These are phyloP conservation scores for Lepidium aucheri DNA, from an alignment of 345 rosid species.

Conservation along the genomic window DNA sequence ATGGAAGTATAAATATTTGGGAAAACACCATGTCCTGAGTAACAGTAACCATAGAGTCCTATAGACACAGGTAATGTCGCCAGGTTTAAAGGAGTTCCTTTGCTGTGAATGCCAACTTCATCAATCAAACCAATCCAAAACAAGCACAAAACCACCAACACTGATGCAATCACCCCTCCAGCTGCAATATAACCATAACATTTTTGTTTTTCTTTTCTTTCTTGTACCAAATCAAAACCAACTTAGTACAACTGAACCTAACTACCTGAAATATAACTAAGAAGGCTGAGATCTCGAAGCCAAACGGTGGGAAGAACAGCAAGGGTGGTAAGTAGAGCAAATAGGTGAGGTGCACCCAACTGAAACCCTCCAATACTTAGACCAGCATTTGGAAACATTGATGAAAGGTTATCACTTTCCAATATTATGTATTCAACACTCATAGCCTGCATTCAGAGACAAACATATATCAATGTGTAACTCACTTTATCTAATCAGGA, in stretches of 20 bases:
- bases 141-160: slow-evolving; percentile 69
- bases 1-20: slow-evolving; percentile 92
- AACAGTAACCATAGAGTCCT: slow-evolving; percentile 90
- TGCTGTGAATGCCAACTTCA: slow-evolving; percentile 54
- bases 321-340: slow-evolving; percentile 59
- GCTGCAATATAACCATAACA: slow-evolving; percentile 32
- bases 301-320: slow-evolving; percentile 87
- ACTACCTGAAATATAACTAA: slow-evolving; percentile 82
- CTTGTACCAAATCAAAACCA: not conserved
- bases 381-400: slow-evolving; percentile 76
- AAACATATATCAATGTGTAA: not conserved
- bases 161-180: slow-evolving; percentile 89
- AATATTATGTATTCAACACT: slow-evolving; percentile 85
- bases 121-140: slow-evolving; percentile 82
- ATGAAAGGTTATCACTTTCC: slow-evolving; percentile 81
- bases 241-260: no score
- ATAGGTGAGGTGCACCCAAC: slow-evolving; percentile 51
- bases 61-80: slow-evolving; percentile 77
- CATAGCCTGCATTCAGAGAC: slow-evolving; percentile 50
- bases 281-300: slow-evolving; percentile 81
- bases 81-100: slow-evolving; percentile 56
- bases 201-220: not conserved
- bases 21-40: slow-evolving; percentile 96
- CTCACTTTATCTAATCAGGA: not conserved
- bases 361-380: slow-evolving; percentile 50